A percentile compares a stretch with the other conserved stretches of the same genome.
Conservation (phyloP, 2,329 filamentous ascomycete genomes). For the Calonectria fujianensis region DNA sequence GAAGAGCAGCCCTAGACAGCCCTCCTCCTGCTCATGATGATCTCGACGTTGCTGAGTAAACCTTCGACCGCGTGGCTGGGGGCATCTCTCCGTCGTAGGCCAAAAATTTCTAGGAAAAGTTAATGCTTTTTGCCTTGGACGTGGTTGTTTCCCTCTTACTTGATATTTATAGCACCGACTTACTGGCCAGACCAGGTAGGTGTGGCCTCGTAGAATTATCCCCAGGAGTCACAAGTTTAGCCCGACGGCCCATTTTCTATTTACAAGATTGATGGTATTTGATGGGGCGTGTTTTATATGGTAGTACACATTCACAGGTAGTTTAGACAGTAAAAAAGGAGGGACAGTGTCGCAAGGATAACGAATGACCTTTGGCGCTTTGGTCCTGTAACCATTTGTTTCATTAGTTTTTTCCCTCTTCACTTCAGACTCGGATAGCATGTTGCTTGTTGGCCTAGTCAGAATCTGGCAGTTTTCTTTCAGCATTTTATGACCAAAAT, state of each 20-base stretch:
- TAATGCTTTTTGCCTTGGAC: constrained; percentile 48
- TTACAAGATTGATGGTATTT: constrained; percentile 52
- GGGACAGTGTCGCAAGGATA: constrained; percentile 33
- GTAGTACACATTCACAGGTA: constrained; percentile 55
- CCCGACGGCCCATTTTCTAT: constrained; percentile 42
- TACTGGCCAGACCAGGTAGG: constrained; percentile 45
- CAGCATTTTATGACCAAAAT: background rate
- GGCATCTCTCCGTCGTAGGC: constrained; percentile 39
- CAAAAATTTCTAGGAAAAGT: constrained; percentile 49
- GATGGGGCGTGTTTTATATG: constrained; percentile 51
- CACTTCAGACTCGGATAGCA: background rate
- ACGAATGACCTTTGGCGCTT: constrained; percentile 19
- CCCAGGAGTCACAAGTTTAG: constrained; percentile 43
- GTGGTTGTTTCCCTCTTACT: constrained; percentile 49
- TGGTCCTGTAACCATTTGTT: constrained; percentile 30
- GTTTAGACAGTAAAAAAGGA: constrained; percentile 52
- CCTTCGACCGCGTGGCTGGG: constrained; percentile 29
- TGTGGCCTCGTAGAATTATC: constrained; percentile 52
- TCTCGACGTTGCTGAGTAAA: constrained; percentile 91
- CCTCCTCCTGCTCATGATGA: constrained; percentile 92
- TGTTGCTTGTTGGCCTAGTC: background rate
- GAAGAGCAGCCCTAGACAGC: constrained; percentile 78
- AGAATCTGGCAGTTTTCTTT: no score
- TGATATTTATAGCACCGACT: constrained; percentile 52
- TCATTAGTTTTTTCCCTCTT: background rate